Conservation (phyloP, 2,329 filamentous ascomycete species). For the Metarhizium album region DNA sequence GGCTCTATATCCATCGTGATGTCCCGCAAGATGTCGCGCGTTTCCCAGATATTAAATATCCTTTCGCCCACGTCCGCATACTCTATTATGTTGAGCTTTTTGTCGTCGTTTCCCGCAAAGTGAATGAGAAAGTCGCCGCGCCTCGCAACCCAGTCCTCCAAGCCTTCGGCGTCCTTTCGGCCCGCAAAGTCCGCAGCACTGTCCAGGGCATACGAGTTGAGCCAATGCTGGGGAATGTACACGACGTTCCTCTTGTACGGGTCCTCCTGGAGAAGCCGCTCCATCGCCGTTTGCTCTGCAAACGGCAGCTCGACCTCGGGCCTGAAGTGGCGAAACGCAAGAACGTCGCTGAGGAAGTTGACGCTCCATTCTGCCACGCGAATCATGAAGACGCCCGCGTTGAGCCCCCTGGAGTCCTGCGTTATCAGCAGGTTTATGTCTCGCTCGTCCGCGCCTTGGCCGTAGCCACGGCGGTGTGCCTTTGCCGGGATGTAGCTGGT, state of each 20-base stretch:
- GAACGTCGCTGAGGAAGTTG: conserved; percentile 10
- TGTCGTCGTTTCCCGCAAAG: conserved; percentile 8
- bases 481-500: conserved; percentile 7
- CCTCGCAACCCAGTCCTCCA: conserved; percentile 2
- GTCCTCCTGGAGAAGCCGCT: conserved; percentile 7
- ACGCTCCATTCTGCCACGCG: conserved; percentile 9
- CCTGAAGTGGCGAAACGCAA: conserved; percentile 9
- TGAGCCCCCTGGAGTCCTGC: conserved; percentile 11
- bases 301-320: conserved; percentile 8
- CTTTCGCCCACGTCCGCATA: not conserved
- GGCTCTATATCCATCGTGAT: no score
- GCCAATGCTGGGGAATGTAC: conserved; percentile 11
- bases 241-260: conserved; percentile 4
- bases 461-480: not conserved
- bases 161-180: not conserved
- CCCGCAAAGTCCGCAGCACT: not conserved
- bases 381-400: conserved; percentile 12
- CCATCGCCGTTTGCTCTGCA: conserved; percentile 13
- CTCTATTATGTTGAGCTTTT: not conserved
- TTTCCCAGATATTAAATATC: no score
- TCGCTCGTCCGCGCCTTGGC: not conserved
- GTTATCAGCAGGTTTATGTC: conserved; percentile 7
- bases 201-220: conserved; percentile 9
- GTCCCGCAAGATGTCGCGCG: no score
- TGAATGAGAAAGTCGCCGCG: conserved; percentile 12